Percentiles rank a stretch among this genome's conserved stretches.
phyloP scores from a whole-genome alignment of 2,329 filamentous ascomycete genomes.

The Clarireedia hainanense region DNA sequence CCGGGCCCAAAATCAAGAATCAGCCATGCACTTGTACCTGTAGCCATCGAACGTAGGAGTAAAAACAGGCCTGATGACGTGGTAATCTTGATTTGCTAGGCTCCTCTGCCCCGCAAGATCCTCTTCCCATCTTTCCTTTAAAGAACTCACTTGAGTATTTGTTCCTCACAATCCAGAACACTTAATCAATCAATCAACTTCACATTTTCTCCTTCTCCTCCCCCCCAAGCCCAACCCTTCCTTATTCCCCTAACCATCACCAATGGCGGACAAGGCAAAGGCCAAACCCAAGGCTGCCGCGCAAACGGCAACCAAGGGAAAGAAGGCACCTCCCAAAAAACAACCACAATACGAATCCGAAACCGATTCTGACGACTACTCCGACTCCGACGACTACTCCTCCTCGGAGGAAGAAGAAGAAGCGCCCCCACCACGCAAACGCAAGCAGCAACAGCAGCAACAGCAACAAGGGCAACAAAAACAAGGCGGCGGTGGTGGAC shows the following conservation, averaged over 20 bases:
- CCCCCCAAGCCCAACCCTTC: background rate
- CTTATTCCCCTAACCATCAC: background rate
- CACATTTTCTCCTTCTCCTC: background rate
- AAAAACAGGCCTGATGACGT: constrained; percentile 2
- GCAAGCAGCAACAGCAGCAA: constrained; percentile 4
- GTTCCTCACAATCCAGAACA: background rate
- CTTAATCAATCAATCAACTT: background rate
- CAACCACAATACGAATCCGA: background rate
- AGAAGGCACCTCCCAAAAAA: constrained; percentile 3
- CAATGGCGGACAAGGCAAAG: background rate
- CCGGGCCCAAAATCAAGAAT: constrained; percentile 4
- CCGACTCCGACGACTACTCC: constrained; percentile 5
- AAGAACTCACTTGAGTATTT: constrained; percentile 1
- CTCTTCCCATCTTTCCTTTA: constrained; percentile 6
- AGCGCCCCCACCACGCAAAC: constrained; percentile 5
- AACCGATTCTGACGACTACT: background rate
- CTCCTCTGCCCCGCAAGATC: background rate
- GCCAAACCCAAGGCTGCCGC: constrained; percentile 4
- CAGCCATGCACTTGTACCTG: background rate
- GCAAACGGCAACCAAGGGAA: constrained; percentile 3
- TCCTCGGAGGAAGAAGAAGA: constrained; percentile 6
- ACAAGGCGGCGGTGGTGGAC: constrained; percentile 2
- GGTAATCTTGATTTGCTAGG: background rate
- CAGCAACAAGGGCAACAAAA: constrained; percentile 1
- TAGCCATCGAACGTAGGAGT: background rate